Conservation (phyloP, 1,139 yeast species). For the Suhomyces panamericanus region DNA sequence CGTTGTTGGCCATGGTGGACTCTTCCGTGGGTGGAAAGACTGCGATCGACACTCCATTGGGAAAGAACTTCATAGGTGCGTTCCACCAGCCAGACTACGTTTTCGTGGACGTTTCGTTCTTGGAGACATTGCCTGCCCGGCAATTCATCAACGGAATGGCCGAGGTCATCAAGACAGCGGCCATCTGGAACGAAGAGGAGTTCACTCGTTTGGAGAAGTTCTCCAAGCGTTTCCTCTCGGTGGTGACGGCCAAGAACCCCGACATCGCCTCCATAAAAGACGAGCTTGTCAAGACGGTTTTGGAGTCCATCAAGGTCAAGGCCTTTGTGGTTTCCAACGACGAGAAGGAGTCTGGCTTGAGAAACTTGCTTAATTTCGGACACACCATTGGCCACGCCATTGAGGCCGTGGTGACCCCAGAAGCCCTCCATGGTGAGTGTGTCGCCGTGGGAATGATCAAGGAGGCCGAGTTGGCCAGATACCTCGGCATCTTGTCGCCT, state of each 20-base stretch:
- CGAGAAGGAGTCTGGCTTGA: constrained; percentile 92
- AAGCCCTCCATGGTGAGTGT: constrained; percentile 97
- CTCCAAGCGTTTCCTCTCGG: constrained; percentile 64
- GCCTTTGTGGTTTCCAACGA: constrained; percentile 93
- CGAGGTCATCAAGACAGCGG: constrained; percentile 97
- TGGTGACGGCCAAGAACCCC: constrained; percentile 46
- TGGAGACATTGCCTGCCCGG: constrained; percentile 85
- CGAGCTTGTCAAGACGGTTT: constrained; percentile 74
- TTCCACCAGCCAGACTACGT: constrained; percentile 95
- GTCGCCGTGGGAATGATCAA: constrained; percentile 91
- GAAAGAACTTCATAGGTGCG: constrained; percentile 95
- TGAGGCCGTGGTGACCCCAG: constrained; percentile 94
- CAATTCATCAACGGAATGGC: constrained; percentile 99
- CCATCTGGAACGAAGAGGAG: constrained; percentile 92
- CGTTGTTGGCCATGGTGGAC: constrained; percentile 95
- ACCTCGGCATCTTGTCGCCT: constrained; percentile 83
- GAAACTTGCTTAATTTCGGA: constrained; percentile 92
- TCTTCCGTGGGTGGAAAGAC: constrained; percentile 98
- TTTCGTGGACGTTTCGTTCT: constrained; percentile 83
- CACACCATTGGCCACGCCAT: constrained; percentile 98
- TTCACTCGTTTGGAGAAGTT: constrained; percentile 80
- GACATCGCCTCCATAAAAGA: constrained; percentile 68
- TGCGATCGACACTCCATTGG: constrained; percentile 96
- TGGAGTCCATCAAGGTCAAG: constrained; percentile 85
- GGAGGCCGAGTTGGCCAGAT: constrained; percentile 93